These are phyloP conservation scores for Aspergillus heteromorphus DNA, from an alignment of 495 filamentous ascomycete species.

Conservation along the genomic window DNA sequence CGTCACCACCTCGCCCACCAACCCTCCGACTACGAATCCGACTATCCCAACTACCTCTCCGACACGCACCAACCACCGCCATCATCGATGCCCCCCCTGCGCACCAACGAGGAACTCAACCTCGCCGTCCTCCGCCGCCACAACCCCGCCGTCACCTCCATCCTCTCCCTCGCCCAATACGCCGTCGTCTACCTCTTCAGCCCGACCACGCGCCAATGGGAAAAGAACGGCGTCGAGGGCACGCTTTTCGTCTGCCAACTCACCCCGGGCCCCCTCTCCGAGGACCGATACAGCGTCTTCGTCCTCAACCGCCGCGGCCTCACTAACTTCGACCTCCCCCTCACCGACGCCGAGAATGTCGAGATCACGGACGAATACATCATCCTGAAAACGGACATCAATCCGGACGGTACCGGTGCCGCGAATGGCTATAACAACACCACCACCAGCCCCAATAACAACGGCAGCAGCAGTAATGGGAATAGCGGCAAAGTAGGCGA, in stretches of 20 bases:
- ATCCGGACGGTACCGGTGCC: slow-evolving; percentile 2
- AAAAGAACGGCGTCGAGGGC: slow-evolving; percentile 72
- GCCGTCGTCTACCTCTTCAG: slow-evolving; percentile 74
- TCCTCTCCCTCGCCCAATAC: slow-evolving; percentile 72
- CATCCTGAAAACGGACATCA: slow-evolving; percentile 45
- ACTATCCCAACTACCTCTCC: slow-evolving; percentile 23
- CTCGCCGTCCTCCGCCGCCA: slow-evolving; percentile 72
- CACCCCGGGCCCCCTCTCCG: slow-evolving; percentile 33
- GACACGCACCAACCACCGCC: slow-evolving; percentile 18
- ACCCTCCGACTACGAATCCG: slow-evolving; percentile 57
- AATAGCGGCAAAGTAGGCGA: slow-evolving; percentile 6
- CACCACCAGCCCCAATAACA: slow-evolving; percentile 1
- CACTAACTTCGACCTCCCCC: slow-evolving; percentile 51
- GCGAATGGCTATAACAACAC: not conserved
- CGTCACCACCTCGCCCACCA: slow-evolving; percentile 20
- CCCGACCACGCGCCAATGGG: slow-evolving; percentile 58
- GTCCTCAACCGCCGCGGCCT: slow-evolving; percentile 58
- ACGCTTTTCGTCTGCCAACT: slow-evolving; percentile 75
- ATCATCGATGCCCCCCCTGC: slow-evolving; percentile 40
- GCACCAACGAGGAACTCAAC: slow-evolving; percentile 77
- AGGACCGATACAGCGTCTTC: slow-evolving; percentile 53
- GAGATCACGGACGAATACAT: slow-evolving; percentile 58
- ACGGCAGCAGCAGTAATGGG: slow-evolving; percentile 2
- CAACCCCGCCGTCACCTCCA: slow-evolving; percentile 57
- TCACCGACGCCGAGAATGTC: slow-evolving; percentile 49